Percentiles rank a stretch among this genome's conserved stretches.
Evolutionary conservation across 2,329 filamentous ascomycete genomes (phyloP).

Genomic region (Colletotrichum zoysiae): DNA sequence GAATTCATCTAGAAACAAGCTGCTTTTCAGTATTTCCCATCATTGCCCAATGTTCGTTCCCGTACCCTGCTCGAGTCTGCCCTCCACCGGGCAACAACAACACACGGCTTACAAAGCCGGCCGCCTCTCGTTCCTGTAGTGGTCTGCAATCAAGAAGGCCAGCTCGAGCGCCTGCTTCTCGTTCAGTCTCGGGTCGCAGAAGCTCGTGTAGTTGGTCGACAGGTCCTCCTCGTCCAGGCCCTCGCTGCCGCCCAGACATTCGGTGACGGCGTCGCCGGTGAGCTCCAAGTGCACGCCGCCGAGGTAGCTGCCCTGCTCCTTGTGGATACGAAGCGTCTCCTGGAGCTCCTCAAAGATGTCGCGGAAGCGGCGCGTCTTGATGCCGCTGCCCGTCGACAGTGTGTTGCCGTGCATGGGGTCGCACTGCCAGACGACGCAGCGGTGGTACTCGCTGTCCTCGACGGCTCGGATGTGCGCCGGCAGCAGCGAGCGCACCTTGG

Average conservation of each 20-base stretch:
- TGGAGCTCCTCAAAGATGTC: slow-evolving; percentile 91
- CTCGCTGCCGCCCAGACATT: slow-evolving; percentile 92
- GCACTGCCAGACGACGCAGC: slow-evolving; percentile 92
- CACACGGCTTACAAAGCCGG: slow-evolving; percentile 25
- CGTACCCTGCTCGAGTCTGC: not conserved
- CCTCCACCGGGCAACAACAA: not conserved
- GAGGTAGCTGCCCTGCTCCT: slow-evolving; percentile 84
- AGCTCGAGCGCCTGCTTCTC: slow-evolving; percentile 98
- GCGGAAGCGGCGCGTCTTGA: slow-evolving; percentile 93
- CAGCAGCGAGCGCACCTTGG: slow-evolving; percentile 80
- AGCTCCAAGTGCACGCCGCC: slow-evolving; percentile 96
- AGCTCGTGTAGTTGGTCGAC: slow-evolving; percentile 91
- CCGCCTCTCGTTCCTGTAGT: slow-evolving; percentile 65
- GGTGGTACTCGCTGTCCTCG: slow-evolving; percentile 77
- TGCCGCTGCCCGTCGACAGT: slow-evolving; percentile 75
- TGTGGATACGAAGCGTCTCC: slow-evolving; percentile 86
- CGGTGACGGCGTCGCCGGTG: slow-evolving; percentile 95
- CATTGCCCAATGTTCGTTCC: slow-evolving; percentile 11
- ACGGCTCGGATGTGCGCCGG: slow-evolving; percentile 91
- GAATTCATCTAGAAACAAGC: slow-evolving; percentile 8
- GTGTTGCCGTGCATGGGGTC: slow-evolving; percentile 98
- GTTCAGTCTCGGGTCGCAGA: slow-evolving; percentile 94
- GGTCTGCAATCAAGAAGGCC: slow-evolving; percentile 91
- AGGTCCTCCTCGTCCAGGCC: slow-evolving; percentile 89
- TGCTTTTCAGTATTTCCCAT: not conserved